phyloP scores from a whole-genome alignment of 805 yeast species.

The Metschnikowia orientalis region DNA sequence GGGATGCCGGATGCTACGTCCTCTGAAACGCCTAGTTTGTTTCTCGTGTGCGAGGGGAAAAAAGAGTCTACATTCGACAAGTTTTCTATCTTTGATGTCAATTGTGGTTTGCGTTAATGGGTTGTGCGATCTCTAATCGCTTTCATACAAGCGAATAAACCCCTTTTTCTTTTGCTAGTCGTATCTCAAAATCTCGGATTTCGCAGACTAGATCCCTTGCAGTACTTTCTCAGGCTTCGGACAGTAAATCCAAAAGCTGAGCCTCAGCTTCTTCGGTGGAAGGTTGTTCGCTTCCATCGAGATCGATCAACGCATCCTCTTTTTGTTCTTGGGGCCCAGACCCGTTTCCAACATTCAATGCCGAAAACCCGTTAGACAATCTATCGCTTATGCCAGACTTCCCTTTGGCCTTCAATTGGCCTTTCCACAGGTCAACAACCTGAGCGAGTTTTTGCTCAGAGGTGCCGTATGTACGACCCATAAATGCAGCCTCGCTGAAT shows the following conservation, averaged over 20 bases:
- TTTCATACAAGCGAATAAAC: too few relatives aligned
- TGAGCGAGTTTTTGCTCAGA: constrained; percentile 38
- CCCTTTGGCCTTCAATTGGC: constrained; percentile 45
- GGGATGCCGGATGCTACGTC: constrained; percentile 6
- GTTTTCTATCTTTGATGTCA: constrained; percentile 13
- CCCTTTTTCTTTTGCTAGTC: too few relatives aligned
- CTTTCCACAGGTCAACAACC: constrained; percentile 65
- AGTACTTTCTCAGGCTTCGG: constrained; percentile 6
- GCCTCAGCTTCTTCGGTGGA: constrained; percentile 6
- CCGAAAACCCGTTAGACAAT: constrained; percentile 41
- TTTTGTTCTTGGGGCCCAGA: constrained; percentile 3
- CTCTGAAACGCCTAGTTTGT: constrained; percentile 18
- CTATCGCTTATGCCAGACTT: constrained; percentile 59
- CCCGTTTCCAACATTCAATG: constrained; percentile 17
- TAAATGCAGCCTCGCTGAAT: constrained; percentile 78
- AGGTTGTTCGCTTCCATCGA: constrained; percentile 10
- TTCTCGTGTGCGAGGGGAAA: constrained; percentile 25
- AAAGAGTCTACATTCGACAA: constrained; percentile 10
- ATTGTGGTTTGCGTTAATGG: constrained; percentile 1
- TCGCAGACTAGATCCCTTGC: too few relatives aligned
- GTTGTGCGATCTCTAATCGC: constrained; percentile 3
- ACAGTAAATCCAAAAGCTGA: constrained; percentile 8
- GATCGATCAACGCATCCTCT: constrained; percentile 18
- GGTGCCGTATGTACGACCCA: constrained; percentile 65
- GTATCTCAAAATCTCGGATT: too few relatives aligned